Conservation (phyloP, 257 asterid genomes). For the Ilex asprella region DNA sequence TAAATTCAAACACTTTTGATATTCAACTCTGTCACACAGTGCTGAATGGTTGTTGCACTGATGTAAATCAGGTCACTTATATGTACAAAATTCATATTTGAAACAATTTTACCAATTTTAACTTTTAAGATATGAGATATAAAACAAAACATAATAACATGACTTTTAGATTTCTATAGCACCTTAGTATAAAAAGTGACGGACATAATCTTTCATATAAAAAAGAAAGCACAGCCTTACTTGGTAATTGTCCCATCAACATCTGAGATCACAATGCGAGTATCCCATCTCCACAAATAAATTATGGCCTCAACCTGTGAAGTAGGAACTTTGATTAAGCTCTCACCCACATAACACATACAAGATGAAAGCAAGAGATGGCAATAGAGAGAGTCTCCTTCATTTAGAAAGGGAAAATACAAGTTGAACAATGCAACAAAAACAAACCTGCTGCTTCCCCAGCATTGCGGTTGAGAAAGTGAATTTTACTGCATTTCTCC, state of each 20-base stretch:
- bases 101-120: too few relatives aligned
- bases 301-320: conserved; percentile 87
- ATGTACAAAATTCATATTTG: too few relatives aligned
- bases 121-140: too few relatives aligned
- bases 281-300: conserved; percentile 89
- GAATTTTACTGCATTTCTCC: conserved; percentile 63
- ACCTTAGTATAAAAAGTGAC: not conserved
- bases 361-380: not conserved
- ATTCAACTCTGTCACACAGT: too few relatives aligned
- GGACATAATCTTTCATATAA: not conserved
- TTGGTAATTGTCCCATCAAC: conserved; percentile 98
- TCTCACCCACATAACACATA: not conserved
- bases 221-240: conserved; percentile 29
- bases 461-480: conserved; percentile 89
- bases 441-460: conserved; percentile 81
- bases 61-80: too few relatives aligned
- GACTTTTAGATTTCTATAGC: too few relatives aligned
- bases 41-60: too few relatives aligned
- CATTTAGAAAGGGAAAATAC: conserved; percentile 9
- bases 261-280: conserved; percentile 85
- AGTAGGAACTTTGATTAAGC: conserved; percentile 20
- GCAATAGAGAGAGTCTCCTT: not conserved
- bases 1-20: too few relatives aligned
- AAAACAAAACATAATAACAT: too few relatives aligned
- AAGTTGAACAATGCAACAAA: conserved; percentile 6